Percentiles rank a stretch among this genome's conserved stretches.
phyloP scores from a whole-genome alignment of 495 filamentous ascomycete genomes.

The Xylaria venustula region DNA sequence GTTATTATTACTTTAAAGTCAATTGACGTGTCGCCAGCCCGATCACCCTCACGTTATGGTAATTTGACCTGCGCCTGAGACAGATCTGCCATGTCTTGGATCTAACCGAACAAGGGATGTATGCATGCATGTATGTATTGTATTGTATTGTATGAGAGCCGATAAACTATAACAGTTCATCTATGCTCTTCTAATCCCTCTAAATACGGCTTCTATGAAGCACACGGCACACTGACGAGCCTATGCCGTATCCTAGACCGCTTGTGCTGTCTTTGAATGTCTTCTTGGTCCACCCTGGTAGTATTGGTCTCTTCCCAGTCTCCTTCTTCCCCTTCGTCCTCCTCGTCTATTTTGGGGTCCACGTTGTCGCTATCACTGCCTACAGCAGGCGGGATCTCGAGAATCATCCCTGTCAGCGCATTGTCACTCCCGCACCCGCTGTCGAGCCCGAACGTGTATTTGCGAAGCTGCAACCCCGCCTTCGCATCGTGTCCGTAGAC shows the following conservation, averaged over 20 bases:
- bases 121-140: too few species aligned
- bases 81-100: too few species aligned
- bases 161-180: too few species aligned
- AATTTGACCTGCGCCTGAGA: too few species aligned
- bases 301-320: too few species aligned
- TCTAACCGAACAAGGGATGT: too few species aligned
- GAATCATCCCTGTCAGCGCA: constrained; percentile 71
- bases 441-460: constrained; percentile 82
- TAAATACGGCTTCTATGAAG: neutral
- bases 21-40: too few species aligned
- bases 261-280: neutral
- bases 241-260: constrained; percentile 15
- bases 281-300: too few species aligned
- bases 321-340: constrained; percentile 16
- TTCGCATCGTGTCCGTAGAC: constrained; percentile 89
- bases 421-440: constrained; percentile 75
- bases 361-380: neutral
- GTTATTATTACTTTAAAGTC: too few species aligned
- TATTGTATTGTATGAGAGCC: too few species aligned
- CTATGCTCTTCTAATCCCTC: too few species aligned
- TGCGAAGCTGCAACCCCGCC: constrained; percentile 59
- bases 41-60: too few species aligned
- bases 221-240: constrained; percentile 27
- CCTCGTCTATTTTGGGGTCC: neutral
- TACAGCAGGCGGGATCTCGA: constrained; percentile 38